Evolutionary conservation across 1,284 basidiomycete genomes (phyloP).

Genomic region (Ganoderma resinaceum): DNA sequence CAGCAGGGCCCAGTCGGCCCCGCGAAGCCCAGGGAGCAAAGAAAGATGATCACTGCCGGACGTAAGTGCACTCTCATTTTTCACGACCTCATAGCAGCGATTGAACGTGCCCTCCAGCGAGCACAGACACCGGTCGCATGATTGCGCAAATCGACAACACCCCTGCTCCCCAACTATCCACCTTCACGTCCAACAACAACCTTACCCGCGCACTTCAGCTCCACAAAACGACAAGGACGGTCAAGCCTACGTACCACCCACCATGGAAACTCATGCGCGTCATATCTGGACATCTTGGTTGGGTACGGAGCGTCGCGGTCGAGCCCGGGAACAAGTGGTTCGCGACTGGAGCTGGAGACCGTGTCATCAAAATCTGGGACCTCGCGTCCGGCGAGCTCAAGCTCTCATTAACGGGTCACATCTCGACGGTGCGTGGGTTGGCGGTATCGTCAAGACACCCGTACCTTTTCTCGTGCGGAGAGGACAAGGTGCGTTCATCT

Average conservation of each 20-base stretch:
- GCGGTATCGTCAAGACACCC: conserved; percentile 94
- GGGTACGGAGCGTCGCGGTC: conserved; percentile 96
- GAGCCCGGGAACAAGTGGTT: conserved; percentile 99
- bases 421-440: conserved; percentile 94
- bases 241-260: conserved; percentile 95
- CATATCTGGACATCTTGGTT: conserved; percentile 97
- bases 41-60: conserved; percentile 78
- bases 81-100: background rate
- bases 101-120: conserved; percentile 39
- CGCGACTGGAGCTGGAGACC: conserved; percentile 95
- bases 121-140: conserved; percentile 62
- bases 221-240: conserved; percentile 89
- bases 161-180: conserved; percentile 66
- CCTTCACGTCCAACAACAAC: conserved; percentile 66
- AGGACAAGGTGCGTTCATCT: conserved; percentile 81
- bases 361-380: conserved; percentile 99
- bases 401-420: conserved; percentile 95
- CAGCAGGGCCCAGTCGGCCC: conserved; percentile 88
- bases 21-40: conserved; percentile 65
- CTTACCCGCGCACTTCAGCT: conserved; percentile 88
- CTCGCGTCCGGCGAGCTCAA: conserved; percentile 95
- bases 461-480: conserved; percentile 96
- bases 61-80: conserved; percentile 50
- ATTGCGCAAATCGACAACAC: conserved; percentile 77
- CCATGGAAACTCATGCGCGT: conserved; percentile 97